phyloP scores from a whole-genome alignment of 116 monocot species.

The Zostera marina region DNA sequence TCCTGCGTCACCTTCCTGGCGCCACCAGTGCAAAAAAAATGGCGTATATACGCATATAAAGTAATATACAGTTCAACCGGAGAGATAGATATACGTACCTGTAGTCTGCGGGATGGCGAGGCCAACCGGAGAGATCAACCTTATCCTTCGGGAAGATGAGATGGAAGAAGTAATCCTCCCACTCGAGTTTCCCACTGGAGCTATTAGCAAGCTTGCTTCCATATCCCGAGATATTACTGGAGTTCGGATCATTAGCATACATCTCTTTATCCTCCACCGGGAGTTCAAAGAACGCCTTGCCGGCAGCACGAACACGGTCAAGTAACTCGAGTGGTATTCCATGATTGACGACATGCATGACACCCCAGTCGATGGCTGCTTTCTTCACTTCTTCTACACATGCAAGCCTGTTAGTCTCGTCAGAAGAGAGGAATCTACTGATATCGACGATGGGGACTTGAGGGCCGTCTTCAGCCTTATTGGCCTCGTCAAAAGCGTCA shows the following conservation, averaged over 20 bases:
- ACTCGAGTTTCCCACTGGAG: slow-evolving; percentile 53
- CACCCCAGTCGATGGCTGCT: slow-evolving; percentile 72
- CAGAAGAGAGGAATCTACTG: slow-evolving; percentile 16
- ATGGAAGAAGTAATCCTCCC: slow-evolving; percentile 94
- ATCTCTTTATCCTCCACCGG: slow-evolving; percentile 70
- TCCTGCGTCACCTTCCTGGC: slow-evolving; percentile 48
- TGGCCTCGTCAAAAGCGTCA: slow-evolving; percentile 43
- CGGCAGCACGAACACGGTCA: slow-evolving; percentile 26
- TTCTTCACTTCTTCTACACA: slow-evolving; percentile 37
- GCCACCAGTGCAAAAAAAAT: too few species aligned
- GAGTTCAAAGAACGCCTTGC: slow-evolving; percentile 56
- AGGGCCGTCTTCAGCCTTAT: slow-evolving; percentile 9
- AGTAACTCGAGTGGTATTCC: slow-evolving; percentile 40
- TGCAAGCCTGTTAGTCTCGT: slow-evolving; percentile 1
- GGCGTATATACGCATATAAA: too few species aligned
- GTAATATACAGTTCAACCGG: too few species aligned
- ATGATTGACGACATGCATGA: slow-evolving; percentile 70
- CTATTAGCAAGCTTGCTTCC: slow-evolving; percentile 80
- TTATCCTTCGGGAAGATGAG: slow-evolving; percentile 53
- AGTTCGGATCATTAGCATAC: slow-evolving; percentile 59
- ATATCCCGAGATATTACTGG: slow-evolving; percentile 61
- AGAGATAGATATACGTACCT: slow-evolving; percentile 8
- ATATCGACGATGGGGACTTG: slow-evolving; percentile 62
- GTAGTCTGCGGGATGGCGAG: slow-evolving; percentile 44
- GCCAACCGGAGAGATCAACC: slow-evolving; percentile 52